phyloP scores from a whole-genome alignment of 257 asterid species.

The Nicotiana paniculata region DNA sequence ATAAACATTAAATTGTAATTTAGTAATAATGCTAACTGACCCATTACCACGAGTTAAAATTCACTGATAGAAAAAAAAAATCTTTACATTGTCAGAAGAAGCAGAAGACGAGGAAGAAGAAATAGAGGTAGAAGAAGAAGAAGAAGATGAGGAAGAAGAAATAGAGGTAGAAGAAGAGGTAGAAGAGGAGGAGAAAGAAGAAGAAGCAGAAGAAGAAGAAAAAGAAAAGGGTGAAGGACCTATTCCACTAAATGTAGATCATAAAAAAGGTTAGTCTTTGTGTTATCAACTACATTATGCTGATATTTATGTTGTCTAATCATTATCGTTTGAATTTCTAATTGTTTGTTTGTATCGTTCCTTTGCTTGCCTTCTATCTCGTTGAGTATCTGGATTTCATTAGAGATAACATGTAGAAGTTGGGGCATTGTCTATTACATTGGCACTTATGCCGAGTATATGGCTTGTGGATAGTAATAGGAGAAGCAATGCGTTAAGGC shows the following conservation, averaged over 20 bases:
- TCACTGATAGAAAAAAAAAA: too few species aligned
- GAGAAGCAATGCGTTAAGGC: too few species aligned
- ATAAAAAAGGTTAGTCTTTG: constrained; percentile 7
- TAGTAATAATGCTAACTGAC: too few species aligned
- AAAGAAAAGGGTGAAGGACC: background rate
- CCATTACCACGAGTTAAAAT: too few species aligned
- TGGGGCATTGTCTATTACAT: too few species aligned
- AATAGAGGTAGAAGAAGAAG: too few species aligned
- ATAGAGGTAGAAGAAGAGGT: background rate
- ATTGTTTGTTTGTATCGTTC: background rate
- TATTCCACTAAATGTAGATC: background rate
- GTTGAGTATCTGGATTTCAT: background rate
- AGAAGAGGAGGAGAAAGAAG: background rate
- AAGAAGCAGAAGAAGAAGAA: background rate
- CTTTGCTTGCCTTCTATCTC: background rate
- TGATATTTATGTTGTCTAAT: background rate
- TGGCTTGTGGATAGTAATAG: too few species aligned
- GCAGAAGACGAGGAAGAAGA: background rate
- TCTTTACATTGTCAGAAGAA: too few species aligned
- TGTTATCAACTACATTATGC: background rate
- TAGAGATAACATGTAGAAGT: too few species aligned
- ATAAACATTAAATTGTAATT: too few species aligned
- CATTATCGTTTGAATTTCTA: background rate
- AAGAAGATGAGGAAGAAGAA: background rate
- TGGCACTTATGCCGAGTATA: too few species aligned